A percentile compares a stretch with the other conserved stretches of the same genome.
These are phyloP conservation scores for Sergeia podlipaevii DNA, from an alignment of 208 protist genomes.

Conservation along the genomic window DNA sequence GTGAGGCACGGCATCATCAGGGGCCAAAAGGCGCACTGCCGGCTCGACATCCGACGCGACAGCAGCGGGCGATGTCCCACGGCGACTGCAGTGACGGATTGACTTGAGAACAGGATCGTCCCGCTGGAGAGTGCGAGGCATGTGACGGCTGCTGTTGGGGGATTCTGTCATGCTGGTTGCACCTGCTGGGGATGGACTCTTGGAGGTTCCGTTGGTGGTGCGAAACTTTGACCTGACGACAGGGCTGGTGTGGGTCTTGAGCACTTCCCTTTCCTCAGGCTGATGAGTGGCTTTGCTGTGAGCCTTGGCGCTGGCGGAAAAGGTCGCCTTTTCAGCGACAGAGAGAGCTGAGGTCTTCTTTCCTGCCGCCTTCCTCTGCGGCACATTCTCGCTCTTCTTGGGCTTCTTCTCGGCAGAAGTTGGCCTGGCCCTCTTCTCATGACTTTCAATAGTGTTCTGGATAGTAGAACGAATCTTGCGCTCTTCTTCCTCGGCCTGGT, in stretches of 20 bases:
- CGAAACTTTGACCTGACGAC: background rate
- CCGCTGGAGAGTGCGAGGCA: too few species aligned
- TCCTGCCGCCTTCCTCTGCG: too few species aligned
- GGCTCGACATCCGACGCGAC: too few species aligned
- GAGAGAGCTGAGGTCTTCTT: background rate
- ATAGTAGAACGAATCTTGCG: background rate
- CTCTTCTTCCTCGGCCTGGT: background rate
- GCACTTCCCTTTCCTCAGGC: background rate
- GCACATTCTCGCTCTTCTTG: background rate
- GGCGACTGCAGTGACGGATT: background rate
- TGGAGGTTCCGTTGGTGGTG: background rate
- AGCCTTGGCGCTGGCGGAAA: background rate
- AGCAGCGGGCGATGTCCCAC: too few species aligned
- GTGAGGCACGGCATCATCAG: conserved; percentile 18
- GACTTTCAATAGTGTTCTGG: too few species aligned
- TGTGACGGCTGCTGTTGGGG: background rate
- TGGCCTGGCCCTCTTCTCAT: background rate
- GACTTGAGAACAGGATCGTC: too few species aligned
- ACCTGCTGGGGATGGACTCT: background rate
- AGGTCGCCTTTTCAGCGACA: background rate
- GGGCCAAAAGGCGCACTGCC: conserved; percentile 15
- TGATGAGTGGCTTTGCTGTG: background rate
- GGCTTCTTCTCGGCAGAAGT: background rate
- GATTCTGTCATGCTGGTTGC: background rate
- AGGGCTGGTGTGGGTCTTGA: background rate